phyloP scores from a whole-genome alignment of 2,329 filamentous ascomycete genomes.

The Chrysosporium keratinophilum region DNA sequence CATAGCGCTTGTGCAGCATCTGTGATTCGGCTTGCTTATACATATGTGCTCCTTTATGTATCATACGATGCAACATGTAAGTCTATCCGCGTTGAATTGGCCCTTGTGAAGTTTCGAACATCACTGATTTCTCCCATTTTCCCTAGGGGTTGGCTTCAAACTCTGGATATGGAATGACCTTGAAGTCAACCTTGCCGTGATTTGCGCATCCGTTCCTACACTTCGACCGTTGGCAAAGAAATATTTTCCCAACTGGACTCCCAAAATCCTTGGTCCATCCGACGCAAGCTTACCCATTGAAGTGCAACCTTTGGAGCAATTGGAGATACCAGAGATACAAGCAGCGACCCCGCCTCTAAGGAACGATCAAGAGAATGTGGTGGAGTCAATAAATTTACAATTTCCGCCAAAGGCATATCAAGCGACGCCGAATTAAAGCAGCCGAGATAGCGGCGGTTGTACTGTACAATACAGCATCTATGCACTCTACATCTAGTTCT shows the following conservation, averaged over 20 bases:
- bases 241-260: slow-evolving; percentile 11
- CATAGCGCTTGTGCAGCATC: slow-evolving; percentile 16
- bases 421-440: too few species aligned
- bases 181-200: slow-evolving; percentile 19
- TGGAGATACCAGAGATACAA: too few species aligned
- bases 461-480: too few species aligned
- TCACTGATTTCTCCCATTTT: not conserved
- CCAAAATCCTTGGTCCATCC: not conserved
- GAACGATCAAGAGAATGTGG: too few species aligned
- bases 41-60: slow-evolving; percentile 8
- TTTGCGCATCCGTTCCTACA: slow-evolving; percentile 19
- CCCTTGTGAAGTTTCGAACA: not conserved
- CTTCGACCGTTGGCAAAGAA: slow-evolving; percentile 16
- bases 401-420: too few species aligned
- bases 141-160: slow-evolving; percentile 17
- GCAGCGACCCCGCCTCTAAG: too few species aligned
- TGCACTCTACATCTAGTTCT: too few species aligned
- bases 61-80: slow-evolving; percentile 18
- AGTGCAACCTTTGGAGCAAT: too few species aligned
- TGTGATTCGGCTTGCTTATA: slow-evolving; percentile 14
- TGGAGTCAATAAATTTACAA: too few species aligned
- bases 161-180: slow-evolving; percentile 18
- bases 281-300: too few species aligned
- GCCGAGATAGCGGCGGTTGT: too few species aligned
- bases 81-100: not conserved